These are phyloP conservation scores for Arabis alpina DNA, from an alignment of 345 rosid species.

Conservation along the genomic window DNA sequence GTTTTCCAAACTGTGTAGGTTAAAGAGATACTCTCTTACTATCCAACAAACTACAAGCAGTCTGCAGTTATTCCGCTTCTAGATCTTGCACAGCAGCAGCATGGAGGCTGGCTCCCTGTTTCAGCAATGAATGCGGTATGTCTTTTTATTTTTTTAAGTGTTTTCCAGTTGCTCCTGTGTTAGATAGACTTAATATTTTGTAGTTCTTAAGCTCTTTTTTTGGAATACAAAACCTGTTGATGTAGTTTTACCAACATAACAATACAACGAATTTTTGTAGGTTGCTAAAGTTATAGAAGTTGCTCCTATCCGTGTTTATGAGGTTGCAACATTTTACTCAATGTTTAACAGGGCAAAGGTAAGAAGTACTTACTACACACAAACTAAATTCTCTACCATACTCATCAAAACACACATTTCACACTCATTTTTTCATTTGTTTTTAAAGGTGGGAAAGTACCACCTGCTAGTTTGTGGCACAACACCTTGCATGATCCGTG, in stretches of 20 bases:
- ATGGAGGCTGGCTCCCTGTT: constrained; percentile 99
- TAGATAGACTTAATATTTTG: neutral
- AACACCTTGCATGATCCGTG: constrained; percentile 97
- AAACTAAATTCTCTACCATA: constrained; percentile 2
- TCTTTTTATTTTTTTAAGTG: neutral
- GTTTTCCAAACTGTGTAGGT: constrained; percentile 51
- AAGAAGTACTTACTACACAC: constrained; percentile 36
- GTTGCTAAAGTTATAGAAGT: constrained; percentile 87
- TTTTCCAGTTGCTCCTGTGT: neutral
- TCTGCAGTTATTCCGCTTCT: constrained; percentile 95
- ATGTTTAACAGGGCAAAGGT: constrained; percentile 95
- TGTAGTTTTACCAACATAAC: constrained; percentile 14
- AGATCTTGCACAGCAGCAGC: constrained; percentile 99
- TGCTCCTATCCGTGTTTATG: constrained; percentile 94
- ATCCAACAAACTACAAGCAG: constrained; percentile 98
- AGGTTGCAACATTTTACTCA: constrained; percentile 98
- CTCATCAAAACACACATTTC: constrained; percentile 14
- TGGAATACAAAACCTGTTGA: neutral
- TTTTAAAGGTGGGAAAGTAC: constrained; percentile 87
- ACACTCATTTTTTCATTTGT: constrained; percentile 22
- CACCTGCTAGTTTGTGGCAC: constrained; percentile 99
- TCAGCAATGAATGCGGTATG: constrained; percentile 98
- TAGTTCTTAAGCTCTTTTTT: neutral
- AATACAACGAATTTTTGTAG: constrained; percentile 43
- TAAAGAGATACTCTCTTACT: constrained; percentile 91